Conservation (phyloP, 2,329 filamentous ascomycete genomes). For the Xylariales sp. region DNA sequence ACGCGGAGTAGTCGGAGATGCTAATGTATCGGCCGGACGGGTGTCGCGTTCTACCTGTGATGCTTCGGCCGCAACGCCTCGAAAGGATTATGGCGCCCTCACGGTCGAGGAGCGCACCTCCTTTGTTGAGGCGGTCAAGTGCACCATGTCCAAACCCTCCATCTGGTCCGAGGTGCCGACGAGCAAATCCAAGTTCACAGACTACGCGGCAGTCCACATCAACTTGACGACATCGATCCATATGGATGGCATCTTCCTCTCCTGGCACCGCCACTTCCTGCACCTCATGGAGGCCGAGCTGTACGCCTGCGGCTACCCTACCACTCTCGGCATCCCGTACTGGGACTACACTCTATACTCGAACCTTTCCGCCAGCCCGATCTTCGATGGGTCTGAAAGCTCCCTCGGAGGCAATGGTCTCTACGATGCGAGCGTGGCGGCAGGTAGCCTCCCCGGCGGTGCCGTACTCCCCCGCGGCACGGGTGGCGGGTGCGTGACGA, state of each 20-base stretch:
- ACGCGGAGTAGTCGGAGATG: too few relatives aligned
- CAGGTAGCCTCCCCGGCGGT: neutral
- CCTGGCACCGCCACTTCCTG: neutral
- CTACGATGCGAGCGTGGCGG: neutral
- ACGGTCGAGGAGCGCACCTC: neutral
- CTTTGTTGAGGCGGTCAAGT: neutral
- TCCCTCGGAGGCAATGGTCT: neutral
- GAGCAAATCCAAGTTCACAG: neutral
- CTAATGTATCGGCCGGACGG: too few relatives aligned
- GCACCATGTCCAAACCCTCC: neutral
- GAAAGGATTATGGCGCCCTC: neutral
- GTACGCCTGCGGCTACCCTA: neutral
- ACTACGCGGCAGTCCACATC: neutral
- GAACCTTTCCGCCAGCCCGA: neutral
- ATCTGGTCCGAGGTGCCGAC: neutral
- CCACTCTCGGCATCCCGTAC: neutral
- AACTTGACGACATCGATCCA: neutral
- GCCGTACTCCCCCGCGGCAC: slow-evolving; percentile 16
- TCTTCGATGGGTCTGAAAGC: neutral
- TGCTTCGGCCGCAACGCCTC: neutral
- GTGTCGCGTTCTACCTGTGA: neutral
- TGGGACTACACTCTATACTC: neutral
- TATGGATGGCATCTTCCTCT: neutral
- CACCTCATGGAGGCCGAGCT: neutral
- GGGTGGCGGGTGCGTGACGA: slow-evolving; percentile 26